These are phyloP conservation scores for Maudiozyma serrabonitensis DNA, from an alignment of 805 yeast species.

Conservation along the genomic window DNA sequence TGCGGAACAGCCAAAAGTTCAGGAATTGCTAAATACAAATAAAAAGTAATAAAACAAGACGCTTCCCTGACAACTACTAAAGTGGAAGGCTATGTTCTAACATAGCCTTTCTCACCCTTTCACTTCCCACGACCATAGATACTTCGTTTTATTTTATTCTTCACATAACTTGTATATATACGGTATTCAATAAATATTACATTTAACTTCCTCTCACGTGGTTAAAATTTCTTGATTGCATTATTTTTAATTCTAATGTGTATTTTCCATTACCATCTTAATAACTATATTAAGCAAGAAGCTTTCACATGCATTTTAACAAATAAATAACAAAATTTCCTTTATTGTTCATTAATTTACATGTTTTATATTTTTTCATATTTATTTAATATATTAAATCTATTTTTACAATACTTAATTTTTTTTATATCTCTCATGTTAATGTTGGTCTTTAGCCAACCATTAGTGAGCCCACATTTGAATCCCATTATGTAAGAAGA, in stretches of 20 bases:
- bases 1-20: constrained; percentile 44
- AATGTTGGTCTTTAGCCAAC: background rate
- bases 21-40: constrained; percentile 29
- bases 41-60: background rate
- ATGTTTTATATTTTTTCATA: background rate
- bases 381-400: background rate
- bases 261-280: no score
- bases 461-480: no score
- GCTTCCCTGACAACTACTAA: no score
- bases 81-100: no score
- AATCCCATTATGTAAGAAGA: no score
- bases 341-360: background rate
- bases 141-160: background rate
- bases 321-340: no score
- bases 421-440: background rate
- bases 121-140: background rate
- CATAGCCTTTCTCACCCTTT: no score
- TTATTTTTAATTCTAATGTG: no score
- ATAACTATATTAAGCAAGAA: no score
- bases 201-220: background rate
- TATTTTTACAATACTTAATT: constrained; percentile 1
- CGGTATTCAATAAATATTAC: background rate
- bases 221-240: background rate
- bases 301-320: background rate
- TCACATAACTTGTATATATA: background rate